phyloP scores from a whole-genome alignment of 148 eudicot species.

The Tetragonia tetragonoides region DNA sequence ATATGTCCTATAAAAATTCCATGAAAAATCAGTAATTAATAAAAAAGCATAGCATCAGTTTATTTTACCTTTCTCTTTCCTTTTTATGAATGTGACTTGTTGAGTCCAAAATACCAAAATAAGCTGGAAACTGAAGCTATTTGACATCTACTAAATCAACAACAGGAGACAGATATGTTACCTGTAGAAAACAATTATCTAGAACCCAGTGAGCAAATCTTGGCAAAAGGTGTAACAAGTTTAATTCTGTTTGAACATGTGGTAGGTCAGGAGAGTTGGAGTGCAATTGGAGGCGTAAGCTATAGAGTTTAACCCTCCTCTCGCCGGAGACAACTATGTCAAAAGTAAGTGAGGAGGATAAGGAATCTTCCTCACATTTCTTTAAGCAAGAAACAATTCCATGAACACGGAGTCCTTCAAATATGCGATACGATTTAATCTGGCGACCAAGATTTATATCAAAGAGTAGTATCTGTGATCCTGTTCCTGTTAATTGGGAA shows the following conservation, averaged over 20 bases:
- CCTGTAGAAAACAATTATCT: constrained; percentile 75
- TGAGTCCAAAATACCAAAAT: constrained; percentile 1
- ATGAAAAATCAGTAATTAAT: constrained; percentile 6
- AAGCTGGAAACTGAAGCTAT: constrained; percentile 3
- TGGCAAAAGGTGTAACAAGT: constrained; percentile 49
- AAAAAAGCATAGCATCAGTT: background rate
- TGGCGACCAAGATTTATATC: constrained; percentile 42
- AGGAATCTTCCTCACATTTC: constrained; percentile 8
- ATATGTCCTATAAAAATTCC: constrained; percentile 41
- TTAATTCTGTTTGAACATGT: constrained; percentile 22
- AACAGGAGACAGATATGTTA: constrained; percentile 7
- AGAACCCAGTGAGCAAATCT: constrained; percentile 80
- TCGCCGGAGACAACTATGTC: constrained; percentile 70
- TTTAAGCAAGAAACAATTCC: constrained; percentile 44
- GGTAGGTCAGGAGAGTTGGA: constrained; percentile 8
- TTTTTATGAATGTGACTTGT: background rate
- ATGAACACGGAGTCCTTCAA: constrained; percentile 82
- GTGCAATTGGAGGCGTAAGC: constrained; percentile 31
- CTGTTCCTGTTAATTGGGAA: constrained; percentile 47
- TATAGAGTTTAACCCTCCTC: constrained; percentile 66
- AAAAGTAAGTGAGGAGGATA: constrained; percentile 22
- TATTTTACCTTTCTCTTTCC: background rate
- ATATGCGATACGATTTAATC: constrained; percentile 54
- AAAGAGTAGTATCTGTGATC: constrained; percentile 72
- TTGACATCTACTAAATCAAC: background rate